A percentile compares a stretch with the other conserved stretches of the same genome.
These are phyloP conservation scores for Suillus lakei DNA, from an alignment of 768 basidiomycete genomes.

Conservation along the genomic window DNA sequence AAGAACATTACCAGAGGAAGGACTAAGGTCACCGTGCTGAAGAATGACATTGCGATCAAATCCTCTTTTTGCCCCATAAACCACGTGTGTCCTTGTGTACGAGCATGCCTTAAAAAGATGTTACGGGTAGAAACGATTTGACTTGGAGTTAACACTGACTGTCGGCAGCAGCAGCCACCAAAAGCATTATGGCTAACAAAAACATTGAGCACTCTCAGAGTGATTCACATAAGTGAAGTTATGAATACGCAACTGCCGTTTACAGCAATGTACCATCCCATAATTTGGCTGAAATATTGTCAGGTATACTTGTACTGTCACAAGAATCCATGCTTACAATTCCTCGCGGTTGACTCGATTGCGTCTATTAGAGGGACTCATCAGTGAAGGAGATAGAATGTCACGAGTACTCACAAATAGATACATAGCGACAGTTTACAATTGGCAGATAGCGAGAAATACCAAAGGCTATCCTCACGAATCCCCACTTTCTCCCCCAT, in stretches of 20 bases:
- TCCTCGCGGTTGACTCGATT: background rate
- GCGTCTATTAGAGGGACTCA: background rate
- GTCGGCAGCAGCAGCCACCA: background rate
- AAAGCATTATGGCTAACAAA: background rate
- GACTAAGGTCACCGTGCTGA: background rate
- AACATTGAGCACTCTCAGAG: background rate
- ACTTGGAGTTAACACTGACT: background rate
- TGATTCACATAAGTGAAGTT: background rate
- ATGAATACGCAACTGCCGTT: background rate
- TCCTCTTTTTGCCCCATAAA: background rate
- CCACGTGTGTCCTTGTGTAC: background rate
- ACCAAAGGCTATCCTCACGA: constrained; percentile 21
- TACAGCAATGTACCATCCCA: background rate
- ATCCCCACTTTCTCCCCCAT: constrained; percentile 21
- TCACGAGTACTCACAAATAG: background rate
- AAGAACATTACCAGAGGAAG: background rate
- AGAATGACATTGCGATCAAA: background rate
- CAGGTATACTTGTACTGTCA: background rate
- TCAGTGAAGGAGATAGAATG: background rate
- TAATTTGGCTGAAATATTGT: background rate
- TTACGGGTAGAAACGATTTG: background rate
- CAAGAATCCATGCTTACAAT: background rate
- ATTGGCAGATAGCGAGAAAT: constrained; percentile 28
- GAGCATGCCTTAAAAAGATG: background rate
- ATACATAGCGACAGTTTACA: constrained; percentile 15